Evolutionary conservation across 768 basidiomycete genomes (phyloP).

Genomic region (Amanita rimosa): DNA sequence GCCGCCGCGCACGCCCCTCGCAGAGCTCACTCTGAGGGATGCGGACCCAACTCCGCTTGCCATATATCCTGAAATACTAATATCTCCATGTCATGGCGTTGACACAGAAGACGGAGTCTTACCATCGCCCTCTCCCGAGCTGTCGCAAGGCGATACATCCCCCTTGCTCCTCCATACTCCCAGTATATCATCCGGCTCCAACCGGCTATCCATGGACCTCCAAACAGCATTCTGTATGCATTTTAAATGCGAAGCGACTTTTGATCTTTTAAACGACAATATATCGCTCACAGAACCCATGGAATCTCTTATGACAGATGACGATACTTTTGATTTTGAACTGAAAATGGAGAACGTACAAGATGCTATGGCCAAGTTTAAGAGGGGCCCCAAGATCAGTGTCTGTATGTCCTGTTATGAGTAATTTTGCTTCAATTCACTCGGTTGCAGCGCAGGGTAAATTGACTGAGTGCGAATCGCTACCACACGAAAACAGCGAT

Average conservation of each 20-base stretch:
- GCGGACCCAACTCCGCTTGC: constrained; percentile 23
- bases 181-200: constrained; percentile 12
- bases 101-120: not conserved
- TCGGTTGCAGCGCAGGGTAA: not conserved
- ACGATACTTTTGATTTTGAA: constrained; percentile 28
- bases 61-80: constrained; percentile 5
- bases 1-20: constrained; percentile 25
- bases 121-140: not conserved
- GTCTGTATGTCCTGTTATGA: not conserved
- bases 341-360: constrained; percentile 14
- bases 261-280: constrained; percentile 42
- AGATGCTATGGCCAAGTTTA: constrained; percentile 5
- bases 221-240: constrained; percentile 38
- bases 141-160: not conserved
- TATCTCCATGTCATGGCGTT: not conserved
- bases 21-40: constrained; percentile 20
- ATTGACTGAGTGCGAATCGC: not conserved
- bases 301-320: constrained; percentile 16
- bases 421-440: not conserved
- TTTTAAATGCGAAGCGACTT: constrained; percentile 32
- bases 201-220: constrained; percentile 33
- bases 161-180: constrained; percentile 2
- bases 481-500: not conserved
- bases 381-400: not conserved
- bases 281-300: constrained; percentile 25